phyloP scores from a whole-genome alignment of 2,329 filamentous ascomycete genomes.

The Epichloe coenophiala region DNA sequence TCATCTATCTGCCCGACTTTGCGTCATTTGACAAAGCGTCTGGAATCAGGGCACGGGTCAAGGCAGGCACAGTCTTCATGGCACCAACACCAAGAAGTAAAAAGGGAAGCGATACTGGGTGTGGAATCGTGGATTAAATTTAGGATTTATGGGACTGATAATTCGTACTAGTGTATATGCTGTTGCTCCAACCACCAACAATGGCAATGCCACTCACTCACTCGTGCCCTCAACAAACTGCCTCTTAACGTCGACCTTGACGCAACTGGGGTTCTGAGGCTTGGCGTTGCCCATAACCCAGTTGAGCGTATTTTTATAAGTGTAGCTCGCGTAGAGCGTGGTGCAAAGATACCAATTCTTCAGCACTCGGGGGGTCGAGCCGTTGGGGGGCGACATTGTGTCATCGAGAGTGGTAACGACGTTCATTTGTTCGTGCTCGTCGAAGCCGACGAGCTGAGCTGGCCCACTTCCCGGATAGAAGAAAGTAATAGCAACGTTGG shows the following conservation, averaged over 20 bases:
- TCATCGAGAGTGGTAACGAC: constrained; percentile 10
- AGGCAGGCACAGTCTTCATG: too few relatives aligned
- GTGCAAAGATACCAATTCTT: constrained; percentile 11
- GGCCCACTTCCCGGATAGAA: constrained; percentile 8
- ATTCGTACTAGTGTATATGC: too few relatives aligned
- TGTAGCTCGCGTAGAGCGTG: constrained; percentile 1
- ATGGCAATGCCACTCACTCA: background rate
- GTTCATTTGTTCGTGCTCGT: constrained; percentile 5
- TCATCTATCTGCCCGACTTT: too few relatives aligned
- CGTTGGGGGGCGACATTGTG: constrained; percentile 4
- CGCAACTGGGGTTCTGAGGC: constrained; percentile 13
- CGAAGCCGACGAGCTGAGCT: constrained; percentile 13
- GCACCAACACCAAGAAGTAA: too few relatives aligned
- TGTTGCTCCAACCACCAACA: too few relatives aligned
- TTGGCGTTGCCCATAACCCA: constrained; percentile 7
- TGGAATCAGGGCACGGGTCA: too few relatives aligned
- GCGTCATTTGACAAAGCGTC: too few relatives aligned
- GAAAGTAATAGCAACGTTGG: constrained; percentile 10
- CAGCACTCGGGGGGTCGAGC: constrained; percentile 1
- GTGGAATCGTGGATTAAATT: too few relatives aligned
- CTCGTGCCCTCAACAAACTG: constrained; percentile 4
- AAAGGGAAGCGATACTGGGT: too few relatives aligned
- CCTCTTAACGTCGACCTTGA: constrained; percentile 10
- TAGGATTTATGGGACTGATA: too few relatives aligned
- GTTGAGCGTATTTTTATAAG: background rate